Evolutionary conservation across 352 stramenopile genomes (phyloP).

Genomic region (Plasmopara viticola): DNA sequence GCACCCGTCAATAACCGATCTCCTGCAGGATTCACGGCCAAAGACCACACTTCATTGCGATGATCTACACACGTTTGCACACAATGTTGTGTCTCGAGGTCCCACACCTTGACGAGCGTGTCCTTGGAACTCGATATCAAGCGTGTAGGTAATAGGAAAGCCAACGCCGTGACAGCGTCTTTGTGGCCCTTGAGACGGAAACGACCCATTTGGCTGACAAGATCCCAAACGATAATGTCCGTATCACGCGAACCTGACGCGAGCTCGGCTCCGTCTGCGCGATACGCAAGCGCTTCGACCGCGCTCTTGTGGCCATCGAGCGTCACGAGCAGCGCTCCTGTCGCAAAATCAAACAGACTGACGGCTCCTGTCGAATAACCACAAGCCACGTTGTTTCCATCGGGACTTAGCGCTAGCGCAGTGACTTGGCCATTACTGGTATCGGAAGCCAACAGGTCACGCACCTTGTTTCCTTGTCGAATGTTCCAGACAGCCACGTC

Average conservation of each 20-base stretch:
- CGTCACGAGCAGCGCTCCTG: constrained; percentile 71
- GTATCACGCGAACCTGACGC: constrained; percentile 87
- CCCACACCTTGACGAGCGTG: constrained; percentile 92
- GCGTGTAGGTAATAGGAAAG: constrained; percentile 56
- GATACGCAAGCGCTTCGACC: constrained; percentile 76
- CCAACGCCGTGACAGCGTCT: constrained; percentile 87
- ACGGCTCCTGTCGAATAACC: constrained; percentile 82
- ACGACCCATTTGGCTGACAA: constrained; percentile 84
- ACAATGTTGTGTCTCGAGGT: constrained; percentile 91
- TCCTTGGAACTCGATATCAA: constrained; percentile 89
- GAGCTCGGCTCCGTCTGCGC: constrained; percentile 68
- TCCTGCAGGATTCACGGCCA: constrained; percentile 64
- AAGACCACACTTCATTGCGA: constrained; percentile 88
- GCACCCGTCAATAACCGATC: constrained; percentile 70
- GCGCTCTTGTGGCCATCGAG: constrained; percentile 86
- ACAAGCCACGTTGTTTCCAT: constrained; percentile 68
- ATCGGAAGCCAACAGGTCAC: constrained; percentile 41
- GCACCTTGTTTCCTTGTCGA: constrained; percentile 77
- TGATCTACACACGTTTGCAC: constrained; percentile 92
- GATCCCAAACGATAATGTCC: constrained; percentile 92
- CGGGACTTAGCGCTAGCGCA: constrained; percentile 64
- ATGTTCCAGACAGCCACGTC: constrained; percentile 91
- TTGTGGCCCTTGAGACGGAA: constrained; percentile 91
- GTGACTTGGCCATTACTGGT: constrained; percentile 67
- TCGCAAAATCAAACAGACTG: constrained; percentile 73